A percentile compares a stretch with the other conserved stretches of the same genome.
Conservation (phyloP, 2,329 filamentous ascomycete genomes). For the Cryphonectria nitschkei region DNA sequence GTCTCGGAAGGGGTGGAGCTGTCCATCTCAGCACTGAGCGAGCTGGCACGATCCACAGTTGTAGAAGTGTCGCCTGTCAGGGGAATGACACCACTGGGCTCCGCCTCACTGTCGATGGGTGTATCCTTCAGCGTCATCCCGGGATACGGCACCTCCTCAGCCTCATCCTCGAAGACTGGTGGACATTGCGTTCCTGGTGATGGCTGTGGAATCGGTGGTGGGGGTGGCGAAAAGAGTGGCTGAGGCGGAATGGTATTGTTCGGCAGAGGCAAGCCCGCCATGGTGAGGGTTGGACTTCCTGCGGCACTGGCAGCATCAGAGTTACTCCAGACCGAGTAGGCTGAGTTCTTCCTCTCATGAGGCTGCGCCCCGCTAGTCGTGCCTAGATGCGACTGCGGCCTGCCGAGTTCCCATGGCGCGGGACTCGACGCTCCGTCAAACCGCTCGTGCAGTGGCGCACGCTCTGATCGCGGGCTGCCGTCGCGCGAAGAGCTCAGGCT, state of each 20-base stretch:
- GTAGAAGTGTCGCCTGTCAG: background rate
- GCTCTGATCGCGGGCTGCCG: slow-evolving; percentile 54
- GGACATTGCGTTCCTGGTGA: slow-evolving; percentile 39
- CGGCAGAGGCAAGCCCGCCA: slow-evolving; percentile 35
- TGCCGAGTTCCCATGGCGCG: slow-evolving; percentile 40
- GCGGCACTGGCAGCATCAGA: slow-evolving; percentile 51
- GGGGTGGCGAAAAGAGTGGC: slow-evolving; percentile 34
- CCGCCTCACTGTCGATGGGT: background rate
- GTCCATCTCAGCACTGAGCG: background rate
- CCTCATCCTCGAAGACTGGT: slow-evolving; percentile 46
- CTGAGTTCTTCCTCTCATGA: slow-evolving; percentile 54
- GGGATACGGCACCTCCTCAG: slow-evolving; percentile 36
- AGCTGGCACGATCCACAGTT: background rate
- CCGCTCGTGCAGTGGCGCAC: slow-evolving; percentile 41
- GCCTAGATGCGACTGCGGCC: slow-evolving; percentile 31
- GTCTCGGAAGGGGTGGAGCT: background rate
- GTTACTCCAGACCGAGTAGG: slow-evolving; percentile 52
- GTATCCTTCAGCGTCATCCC: slow-evolving; percentile 34
- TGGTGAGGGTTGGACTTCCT: slow-evolving; percentile 56
- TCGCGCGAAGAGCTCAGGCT: slow-evolving; percentile 66
- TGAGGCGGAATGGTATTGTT: slow-evolving; percentile 29
- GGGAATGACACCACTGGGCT: background rate
- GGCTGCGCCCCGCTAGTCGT: slow-evolving; percentile 13
- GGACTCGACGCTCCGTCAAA: slow-evolving; percentile 50
- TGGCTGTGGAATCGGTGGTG: slow-evolving; percentile 30